Evolutionary conservation across 805 yeast genomes (phyloP), one percentile per base, ranked within the genome.

Genomic region (Yamadazyma tumulicola): DNA sequence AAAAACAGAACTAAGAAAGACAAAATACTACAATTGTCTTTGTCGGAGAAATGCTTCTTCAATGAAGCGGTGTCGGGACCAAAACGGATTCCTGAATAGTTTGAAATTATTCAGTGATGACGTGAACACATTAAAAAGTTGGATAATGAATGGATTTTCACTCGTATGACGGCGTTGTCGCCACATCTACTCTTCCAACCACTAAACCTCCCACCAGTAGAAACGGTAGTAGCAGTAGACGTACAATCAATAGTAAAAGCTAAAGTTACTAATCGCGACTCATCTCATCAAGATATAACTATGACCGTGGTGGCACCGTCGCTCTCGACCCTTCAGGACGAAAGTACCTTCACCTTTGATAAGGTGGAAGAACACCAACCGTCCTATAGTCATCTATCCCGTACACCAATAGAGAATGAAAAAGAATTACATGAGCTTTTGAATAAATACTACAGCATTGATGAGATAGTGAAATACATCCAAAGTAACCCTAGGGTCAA

Each of bases 271-370:
- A n/a, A 21, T 21, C 23, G 23, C 23, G n/a, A 9, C 23, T 21
- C 23, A 21, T 9, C 11, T 21, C n/a, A 9, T 21, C 23, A 21
- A 9, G 9, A 21, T n/a, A 19, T 31, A 48, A 39, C 49, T 14
- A 31, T 31, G 16, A 38, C 33, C 8, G 41, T 37, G 10, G 56
- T 46, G 8, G 85, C 94, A 0, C 93, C 95, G 0, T 77, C 77
- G 1, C 62, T 88, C 4, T 84, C 95, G 1, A 79, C 94, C 0
- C 71, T 74, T 20, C 87, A 86, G 43, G 84, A 79, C 40, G 87
- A 79, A 21, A 58, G 59, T 0, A 61, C 70, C 2, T 81, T 79
- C 37, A 44, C 57, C 19, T 43, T 37, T 27, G 31, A 33, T 14
- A 15, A 31, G 34, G 35, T 31, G 26, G 59, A 53, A 7, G 49